Conservation (phyloP, 768 basidiomycete species). For the Kwoniella newhampshirensis region DNA sequence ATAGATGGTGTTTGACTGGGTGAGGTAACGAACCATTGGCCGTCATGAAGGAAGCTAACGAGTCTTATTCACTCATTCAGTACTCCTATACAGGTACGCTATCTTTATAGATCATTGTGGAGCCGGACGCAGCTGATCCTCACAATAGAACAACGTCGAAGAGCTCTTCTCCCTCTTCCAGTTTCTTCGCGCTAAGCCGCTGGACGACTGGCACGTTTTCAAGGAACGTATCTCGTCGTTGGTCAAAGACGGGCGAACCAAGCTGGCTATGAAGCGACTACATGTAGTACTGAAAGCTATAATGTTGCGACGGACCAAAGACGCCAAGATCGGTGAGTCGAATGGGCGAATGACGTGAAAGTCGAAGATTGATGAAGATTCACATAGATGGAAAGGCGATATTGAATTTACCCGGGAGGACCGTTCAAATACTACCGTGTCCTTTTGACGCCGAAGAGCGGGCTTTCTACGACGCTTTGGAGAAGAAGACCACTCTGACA, state of each 20-base stretch:
- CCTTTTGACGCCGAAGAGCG: constrained; percentile 73
- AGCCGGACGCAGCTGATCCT: not conserved
- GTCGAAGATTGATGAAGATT: constrained; percentile 15
- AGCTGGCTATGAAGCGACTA: constrained; percentile 73
- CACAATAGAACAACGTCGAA: constrained; percentile 73
- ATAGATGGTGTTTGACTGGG: constrained; percentile 82
- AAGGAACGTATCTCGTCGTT: constrained; percentile 75
- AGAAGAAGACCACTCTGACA: constrained; percentile 58
- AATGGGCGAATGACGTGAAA: too few species aligned
- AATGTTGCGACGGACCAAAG: constrained; percentile 86
- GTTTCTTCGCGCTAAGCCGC: constrained; percentile 75
- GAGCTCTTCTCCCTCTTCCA: constrained; percentile 87
- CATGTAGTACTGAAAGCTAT: constrained; percentile 80
- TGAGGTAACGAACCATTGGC: constrained; percentile 21
- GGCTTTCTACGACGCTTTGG: constrained; percentile 73
- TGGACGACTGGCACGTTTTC: constrained; percentile 77
- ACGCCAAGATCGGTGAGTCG: constrained; percentile 49
- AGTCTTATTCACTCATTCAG: constrained; percentile 14
- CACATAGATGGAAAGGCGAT: constrained; percentile 72
- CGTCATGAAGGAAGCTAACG: not conserved
- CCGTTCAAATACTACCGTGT: constrained; percentile 70
- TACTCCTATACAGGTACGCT: constrained; percentile 51
- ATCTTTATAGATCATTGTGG: not conserved
- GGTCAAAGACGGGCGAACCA: constrained; percentile 66
- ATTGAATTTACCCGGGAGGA: constrained; percentile 74